Conservation (phyloP, 768 basidiomycete species). For the Amyloporia xantha region DNA sequence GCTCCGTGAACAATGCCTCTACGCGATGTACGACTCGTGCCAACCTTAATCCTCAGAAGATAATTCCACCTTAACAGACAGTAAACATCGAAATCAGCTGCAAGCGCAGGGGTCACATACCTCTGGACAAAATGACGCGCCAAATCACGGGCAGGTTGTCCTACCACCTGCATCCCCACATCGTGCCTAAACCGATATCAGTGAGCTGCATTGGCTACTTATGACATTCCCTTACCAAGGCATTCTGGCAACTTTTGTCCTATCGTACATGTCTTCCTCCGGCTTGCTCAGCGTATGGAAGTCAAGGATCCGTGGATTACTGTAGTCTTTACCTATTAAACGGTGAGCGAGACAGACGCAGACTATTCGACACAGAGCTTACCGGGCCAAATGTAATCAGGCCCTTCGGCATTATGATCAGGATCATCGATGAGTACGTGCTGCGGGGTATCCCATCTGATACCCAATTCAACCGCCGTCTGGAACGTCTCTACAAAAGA, state of each 20-base stretch:
- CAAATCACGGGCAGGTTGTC: conserved; percentile 91
- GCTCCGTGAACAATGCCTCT: not conserved
- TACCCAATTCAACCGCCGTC: too few relatives aligned
- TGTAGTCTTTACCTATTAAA: conserved; percentile 82
- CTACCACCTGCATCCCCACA: conserved; percentile 91
- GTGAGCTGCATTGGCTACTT: not conserved
- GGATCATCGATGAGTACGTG: conserved; percentile 86
- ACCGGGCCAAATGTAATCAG: conserved; percentile 84
- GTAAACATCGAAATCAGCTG: too few relatives aligned
- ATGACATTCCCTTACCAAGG: conserved; percentile 70
- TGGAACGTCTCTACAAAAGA: too few relatives aligned
- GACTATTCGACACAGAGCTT: conserved; percentile 11
- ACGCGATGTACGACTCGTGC: conserved; percentile 7
- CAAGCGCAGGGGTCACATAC: too few relatives aligned
- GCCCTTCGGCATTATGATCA: conserved; percentile 46
- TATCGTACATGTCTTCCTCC: conserved; percentile 92
- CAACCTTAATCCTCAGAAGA: conserved; percentile 85
- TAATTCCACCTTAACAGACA: conserved; percentile 92
- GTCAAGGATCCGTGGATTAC: conserved; percentile 82
- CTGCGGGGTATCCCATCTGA: conserved; percentile 93
- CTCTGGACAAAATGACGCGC: conserved; percentile 93
- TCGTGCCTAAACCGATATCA: conserved; percentile 67
- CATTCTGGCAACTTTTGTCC: conserved; percentile 86
- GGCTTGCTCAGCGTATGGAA: conserved; percentile 86
- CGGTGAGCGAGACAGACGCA: not conserved